Evolutionary conservation across 495 filamentous ascomycete species (phyloP).

Genomic region (Cladorrhinum samala): DNA sequence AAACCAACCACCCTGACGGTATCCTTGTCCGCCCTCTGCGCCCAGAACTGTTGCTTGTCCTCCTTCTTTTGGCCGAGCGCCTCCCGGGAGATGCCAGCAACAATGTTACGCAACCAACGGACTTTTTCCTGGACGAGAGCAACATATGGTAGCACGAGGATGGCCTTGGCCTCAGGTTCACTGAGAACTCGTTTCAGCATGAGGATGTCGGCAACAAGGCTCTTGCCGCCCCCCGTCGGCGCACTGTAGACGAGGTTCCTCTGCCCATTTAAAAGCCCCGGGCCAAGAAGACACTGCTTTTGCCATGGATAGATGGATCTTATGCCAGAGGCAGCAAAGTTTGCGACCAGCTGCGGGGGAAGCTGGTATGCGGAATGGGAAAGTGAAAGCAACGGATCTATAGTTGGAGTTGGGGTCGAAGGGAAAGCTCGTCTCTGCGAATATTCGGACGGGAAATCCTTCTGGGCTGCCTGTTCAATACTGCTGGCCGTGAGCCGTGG

Average conservation of each 20-base stretch:
- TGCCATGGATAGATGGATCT: constrained; percentile 76
- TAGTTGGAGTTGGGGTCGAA: constrained; percentile 44
- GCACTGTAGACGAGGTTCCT: constrained; percentile 75
- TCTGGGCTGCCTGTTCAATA: constrained; percentile 20
- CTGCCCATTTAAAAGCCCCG: constrained; percentile 58
- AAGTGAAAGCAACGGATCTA: constrained; percentile 57
- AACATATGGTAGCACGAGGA: constrained; percentile 77
- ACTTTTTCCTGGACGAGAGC: constrained; percentile 80
- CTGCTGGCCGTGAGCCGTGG: constrained; percentile 31
- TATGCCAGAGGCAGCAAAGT: constrained; percentile 60
- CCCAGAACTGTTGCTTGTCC: constrained; percentile 32
- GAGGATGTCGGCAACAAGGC: constrained; percentile 67
- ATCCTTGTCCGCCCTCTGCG: constrained; percentile 39
- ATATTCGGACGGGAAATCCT: constrained; percentile 34
- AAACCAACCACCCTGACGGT: constrained; percentile 62
- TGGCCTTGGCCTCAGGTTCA: constrained; percentile 59
- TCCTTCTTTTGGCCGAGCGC: constrained; percentile 10
- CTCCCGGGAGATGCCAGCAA: constrained; percentile 54
- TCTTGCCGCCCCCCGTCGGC: constrained; percentile 81
- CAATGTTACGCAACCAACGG: constrained; percentile 65
- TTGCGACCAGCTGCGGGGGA: constrained; percentile 52
- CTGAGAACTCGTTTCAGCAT: constrained; percentile 68
- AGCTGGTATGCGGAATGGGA: constrained; percentile 61
- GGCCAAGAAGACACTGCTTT: constrained; percentile 65
- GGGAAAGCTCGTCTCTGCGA: constrained; percentile 38